Percentiles rank a stretch among this genome's conserved stretches.
These are phyloP conservation scores for Zoysia matrella DNA, from an alignment of 202 grass and related monocot species.

Conservation along the genomic window DNA sequence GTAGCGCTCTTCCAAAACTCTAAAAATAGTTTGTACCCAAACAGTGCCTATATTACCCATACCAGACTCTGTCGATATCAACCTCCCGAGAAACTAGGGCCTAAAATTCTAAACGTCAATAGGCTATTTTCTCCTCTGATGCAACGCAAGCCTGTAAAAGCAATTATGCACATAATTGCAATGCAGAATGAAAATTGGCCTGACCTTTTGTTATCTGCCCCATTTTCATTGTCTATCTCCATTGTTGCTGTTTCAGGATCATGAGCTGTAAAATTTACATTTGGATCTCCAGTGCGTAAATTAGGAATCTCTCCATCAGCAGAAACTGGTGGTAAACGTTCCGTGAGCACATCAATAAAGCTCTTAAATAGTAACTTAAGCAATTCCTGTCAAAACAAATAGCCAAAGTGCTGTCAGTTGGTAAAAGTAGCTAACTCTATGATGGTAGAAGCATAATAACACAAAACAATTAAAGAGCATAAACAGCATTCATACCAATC, in stretches of 20 bases:
- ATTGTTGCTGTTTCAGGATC: slow-evolving; percentile 71
- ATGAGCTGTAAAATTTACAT: slow-evolving; percentile 32
- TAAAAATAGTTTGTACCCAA: too few species aligned
- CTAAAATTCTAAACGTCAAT: neutral
- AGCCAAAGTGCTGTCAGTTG: slow-evolving; percentile 27
- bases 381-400: slow-evolving; percentile 59
- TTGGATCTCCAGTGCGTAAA: slow-evolving; percentile 53
- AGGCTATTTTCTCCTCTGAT: slow-evolving; percentile 4
- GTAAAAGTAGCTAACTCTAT: slow-evolving; percentile 2
- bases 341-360: slow-evolving; percentile 78
- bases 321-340: slow-evolving; percentile 82
- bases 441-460: slow-evolving; percentile 35
- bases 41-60: neutral
- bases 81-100: neutral
- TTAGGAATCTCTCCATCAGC: slow-evolving; percentile 86
- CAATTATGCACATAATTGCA: slow-evolving; percentile 4
- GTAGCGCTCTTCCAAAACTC: too few species aligned
- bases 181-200: slow-evolving; percentile 20
- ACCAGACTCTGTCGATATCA: slow-evolving; percentile 9
- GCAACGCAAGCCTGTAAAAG: neutral
- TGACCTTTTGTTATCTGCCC: slow-evolving; percentile 66
- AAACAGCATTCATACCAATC: slow-evolving; percentile 37
- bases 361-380: slow-evolving; percentile 81
- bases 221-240: slow-evolving; percentile 88
- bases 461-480: slow-evolving; percentile 9